phyloP scores from a whole-genome alignment of 768 basidiomycete species.

The Nidula microcarpa region DNA sequence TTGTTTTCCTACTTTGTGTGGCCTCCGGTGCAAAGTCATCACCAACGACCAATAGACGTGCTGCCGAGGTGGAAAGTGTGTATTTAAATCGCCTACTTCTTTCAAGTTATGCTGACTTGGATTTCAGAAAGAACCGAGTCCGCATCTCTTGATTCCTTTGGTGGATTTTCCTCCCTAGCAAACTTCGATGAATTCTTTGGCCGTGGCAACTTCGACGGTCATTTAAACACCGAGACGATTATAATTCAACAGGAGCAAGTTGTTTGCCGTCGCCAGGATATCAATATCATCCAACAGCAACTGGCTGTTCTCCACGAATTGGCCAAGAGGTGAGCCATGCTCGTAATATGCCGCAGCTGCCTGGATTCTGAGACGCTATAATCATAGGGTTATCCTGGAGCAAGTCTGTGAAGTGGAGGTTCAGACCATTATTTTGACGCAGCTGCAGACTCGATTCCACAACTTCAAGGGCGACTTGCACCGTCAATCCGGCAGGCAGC shows the following conservation, averaged over 20 bases:
- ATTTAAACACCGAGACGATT: slow-evolving; percentile 25
- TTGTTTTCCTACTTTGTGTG: too few species aligned
- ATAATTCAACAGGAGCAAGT: slow-evolving; percentile 24
- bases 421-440: slow-evolving; percentile 40
- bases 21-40: too few species aligned
- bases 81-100: too few species aligned
- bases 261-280: slow-evolving; percentile 32
- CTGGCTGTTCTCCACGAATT: slow-evolving; percentile 42
- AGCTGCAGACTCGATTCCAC: slow-evolving; percentile 33
- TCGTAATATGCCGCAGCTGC: neutral
- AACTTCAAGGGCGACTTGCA: slow-evolving; percentile 38
- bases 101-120: too few species aligned
- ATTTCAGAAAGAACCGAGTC: neutral
- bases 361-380: neutral
- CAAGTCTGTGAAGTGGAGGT: slow-evolving; percentile 48
- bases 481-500: slow-evolving; percentile 30
- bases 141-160: slow-evolving; percentile 30
- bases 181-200: slow-evolving; percentile 47
- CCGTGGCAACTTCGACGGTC: slow-evolving; percentile 37
- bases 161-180: slow-evolving; percentile 29
- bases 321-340: slow-evolving; percentile 33
- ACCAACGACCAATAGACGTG: too few species aligned
- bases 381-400: slow-evolving; percentile 37
- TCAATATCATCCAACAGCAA: slow-evolving; percentile 42
- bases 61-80: too few species aligned